A percentile compares a stretch with the other conserved stretches of the same genome.
phyloP scores from a whole-genome alignment of 1,139 yeast genomes.

The Candida pseudocylindracea region DNA sequence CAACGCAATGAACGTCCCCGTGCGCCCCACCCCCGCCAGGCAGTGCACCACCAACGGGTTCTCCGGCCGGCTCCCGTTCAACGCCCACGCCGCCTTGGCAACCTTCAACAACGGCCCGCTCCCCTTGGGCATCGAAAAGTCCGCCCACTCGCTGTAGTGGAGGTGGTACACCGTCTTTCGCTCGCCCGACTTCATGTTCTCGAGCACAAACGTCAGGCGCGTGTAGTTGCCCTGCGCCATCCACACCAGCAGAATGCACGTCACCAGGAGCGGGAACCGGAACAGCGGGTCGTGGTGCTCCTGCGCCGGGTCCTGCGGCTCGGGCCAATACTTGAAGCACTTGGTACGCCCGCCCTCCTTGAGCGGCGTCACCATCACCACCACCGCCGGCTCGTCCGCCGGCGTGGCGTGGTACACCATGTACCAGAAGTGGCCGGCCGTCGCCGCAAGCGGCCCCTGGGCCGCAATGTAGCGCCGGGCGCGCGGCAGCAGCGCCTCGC shows the following conservation, averaged over 20 bases:
- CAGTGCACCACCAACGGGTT: constrained; percentile 36
- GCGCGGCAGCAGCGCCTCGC: constrained; percentile 1
- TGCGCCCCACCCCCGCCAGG: constrained; percentile 72
- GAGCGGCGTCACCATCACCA: constrained; percentile 80
- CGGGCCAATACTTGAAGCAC: constrained; percentile 65
- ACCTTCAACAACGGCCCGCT: constrained; percentile 4
- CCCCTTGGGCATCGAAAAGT: constrained; percentile 24
- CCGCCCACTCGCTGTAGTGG: constrained; percentile 35
- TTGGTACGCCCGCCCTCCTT: constrained; percentile 35
- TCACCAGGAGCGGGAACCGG: constrained; percentile 4
- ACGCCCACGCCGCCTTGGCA: constrained; percentile 1
- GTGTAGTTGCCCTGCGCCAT: constrained; percentile 6
- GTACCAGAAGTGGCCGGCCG: constrained; percentile 65
- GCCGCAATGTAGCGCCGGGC: constrained; percentile 12
- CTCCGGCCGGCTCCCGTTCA: constrained; percentile 1
- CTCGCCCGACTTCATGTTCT: constrained; percentile 4
- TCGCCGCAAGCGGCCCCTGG: constrained; percentile 41
- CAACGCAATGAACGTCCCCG: constrained; percentile 57
- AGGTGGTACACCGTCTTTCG: constrained; percentile 24
- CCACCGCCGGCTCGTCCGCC: constrained; percentile 14
- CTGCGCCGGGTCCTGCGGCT: constrained; percentile 6
- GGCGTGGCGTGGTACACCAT: constrained; percentile 39
- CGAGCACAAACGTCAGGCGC: constrained; percentile 10
- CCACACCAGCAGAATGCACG: constrained; percentile 6
- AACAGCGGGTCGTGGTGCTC: constrained; percentile 1